phyloP scores from a whole-genome alignment of 345 rosid genomes.

The Microthlaspi erraticum region DNA sequence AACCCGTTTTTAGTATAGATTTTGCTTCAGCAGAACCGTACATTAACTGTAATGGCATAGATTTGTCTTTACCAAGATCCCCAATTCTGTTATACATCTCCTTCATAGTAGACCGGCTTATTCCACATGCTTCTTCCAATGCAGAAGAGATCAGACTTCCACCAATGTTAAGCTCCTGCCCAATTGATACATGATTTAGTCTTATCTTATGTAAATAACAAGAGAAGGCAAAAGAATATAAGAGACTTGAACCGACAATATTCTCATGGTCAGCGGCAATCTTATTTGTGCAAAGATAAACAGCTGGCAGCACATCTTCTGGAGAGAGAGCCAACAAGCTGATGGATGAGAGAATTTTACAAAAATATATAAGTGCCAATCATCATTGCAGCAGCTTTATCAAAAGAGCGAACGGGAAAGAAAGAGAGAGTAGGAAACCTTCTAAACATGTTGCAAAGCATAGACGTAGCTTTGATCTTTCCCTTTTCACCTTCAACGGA shows the following conservation, averaged over 20 bases:
- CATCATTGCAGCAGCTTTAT: slow-evolving; percentile 28
- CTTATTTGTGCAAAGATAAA: slow-evolving; percentile 87
- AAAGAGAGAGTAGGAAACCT: slow-evolving; percentile 51
- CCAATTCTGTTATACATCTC: slow-evolving; percentile 81
- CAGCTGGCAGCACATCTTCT: slow-evolving; percentile 82
- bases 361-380: slow-evolving; percentile 24
- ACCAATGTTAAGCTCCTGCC: slow-evolving; percentile 86
- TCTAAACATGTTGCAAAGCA: slow-evolving; percentile 96
- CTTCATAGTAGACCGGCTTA: slow-evolving; percentile 63
- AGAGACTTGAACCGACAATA: slow-evolving; percentile 52
- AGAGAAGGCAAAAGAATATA: background rate
- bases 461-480: slow-evolving; percentile 81
- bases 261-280: slow-evolving; percentile 89
- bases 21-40: slow-evolving; percentile 11
- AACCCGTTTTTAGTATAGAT: slow-evolving; percentile 7
- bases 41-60: background rate
- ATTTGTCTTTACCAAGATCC: slow-evolving; percentile 72
- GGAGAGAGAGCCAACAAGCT: slow-evolving; percentile 90
- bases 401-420: background rate
- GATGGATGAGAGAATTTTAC: slow-evolving; percentile 36
- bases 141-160: slow-evolving; percentile 81
- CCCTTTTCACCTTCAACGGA: slow-evolving; percentile 83
- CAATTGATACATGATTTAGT: slow-evolving; percentile 28
- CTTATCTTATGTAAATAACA: background rate
- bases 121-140: slow-evolving; percentile 89